These are phyloP conservation scores for Desmodesmus armatus DNA, from an alignment of 139 green algal genomes.

Conservation along the genomic window DNA sequence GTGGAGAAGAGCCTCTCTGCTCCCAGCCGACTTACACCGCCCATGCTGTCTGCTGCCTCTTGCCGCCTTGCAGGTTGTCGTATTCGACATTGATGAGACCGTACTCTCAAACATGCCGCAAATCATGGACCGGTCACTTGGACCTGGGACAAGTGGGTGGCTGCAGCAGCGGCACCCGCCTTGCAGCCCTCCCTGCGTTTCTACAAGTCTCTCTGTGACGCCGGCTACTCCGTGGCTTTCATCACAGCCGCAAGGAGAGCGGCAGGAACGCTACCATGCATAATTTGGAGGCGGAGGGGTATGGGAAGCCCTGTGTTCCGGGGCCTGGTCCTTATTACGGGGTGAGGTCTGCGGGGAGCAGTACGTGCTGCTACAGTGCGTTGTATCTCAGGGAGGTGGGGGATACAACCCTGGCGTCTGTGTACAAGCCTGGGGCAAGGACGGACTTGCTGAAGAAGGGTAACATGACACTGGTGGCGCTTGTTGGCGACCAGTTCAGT, in stretches of 20 bases:
- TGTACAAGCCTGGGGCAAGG: conserved; percentile 73
- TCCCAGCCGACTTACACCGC: neutral
- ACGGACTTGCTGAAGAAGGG: conserved; percentile 41
- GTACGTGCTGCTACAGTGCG: conserved; percentile 56
- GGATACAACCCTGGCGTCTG: conserved; percentile 52
- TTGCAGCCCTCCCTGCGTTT: conserved; percentile 42
- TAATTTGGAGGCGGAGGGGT: conserved; percentile 66
- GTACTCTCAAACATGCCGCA: conserved; percentile 57
- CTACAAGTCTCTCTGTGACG: conserved; percentile 21
- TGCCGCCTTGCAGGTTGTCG: no score
- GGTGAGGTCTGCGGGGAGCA: conserved; percentile 11
- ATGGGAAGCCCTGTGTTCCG: conserved; percentile 59
- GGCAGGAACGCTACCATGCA: conserved; percentile 48
- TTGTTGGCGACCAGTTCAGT: conserved; percentile 54
- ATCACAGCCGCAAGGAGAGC: conserved; percentile 70
- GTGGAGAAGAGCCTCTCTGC: neutral
- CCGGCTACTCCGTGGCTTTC: conserved; percentile 54
- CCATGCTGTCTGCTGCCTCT: no score
- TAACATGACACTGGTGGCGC: neutral
- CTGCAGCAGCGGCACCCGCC: conserved; percentile 20
- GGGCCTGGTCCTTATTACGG: neutral
- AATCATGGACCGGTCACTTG: conserved; percentile 13
- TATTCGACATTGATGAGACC: conserved; percentile 73
- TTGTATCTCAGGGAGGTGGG: conserved; percentile 55
- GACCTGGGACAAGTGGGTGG: conserved; percentile 31